These are phyloP conservation scores for Chaetomiaceae sp. DNA, from an alignment of 2,329 filamentous ascomycete genomes.

Conservation along the genomic window DNA sequence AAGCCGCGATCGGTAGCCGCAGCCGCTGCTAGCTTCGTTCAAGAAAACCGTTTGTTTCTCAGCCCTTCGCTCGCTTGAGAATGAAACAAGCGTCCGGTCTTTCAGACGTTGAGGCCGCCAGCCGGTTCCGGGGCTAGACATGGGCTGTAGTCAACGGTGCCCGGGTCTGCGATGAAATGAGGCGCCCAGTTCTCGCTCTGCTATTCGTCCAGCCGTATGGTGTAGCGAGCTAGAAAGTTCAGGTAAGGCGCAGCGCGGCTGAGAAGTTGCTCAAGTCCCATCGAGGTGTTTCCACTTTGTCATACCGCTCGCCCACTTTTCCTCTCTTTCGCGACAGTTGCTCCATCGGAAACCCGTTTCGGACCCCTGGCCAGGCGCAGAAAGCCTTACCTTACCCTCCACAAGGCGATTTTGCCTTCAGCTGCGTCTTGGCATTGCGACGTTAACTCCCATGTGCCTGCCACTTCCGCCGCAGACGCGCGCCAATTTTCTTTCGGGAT, in stretches of 20 bases:
- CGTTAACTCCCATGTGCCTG: neutral
- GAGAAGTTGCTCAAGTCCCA: conserved; percentile 11
- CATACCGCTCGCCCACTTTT: conserved; percentile 3
- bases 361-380: neutral
- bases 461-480: conserved; percentile 14
- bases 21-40: conserved; percentile 15
- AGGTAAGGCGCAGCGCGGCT: conserved; percentile 26
- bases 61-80: neutral
- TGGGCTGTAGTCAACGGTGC: conserved; percentile 4
- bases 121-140: conserved; percentile 7
- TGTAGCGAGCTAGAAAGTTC: conserved; percentile 19
- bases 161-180: conserved; percentile 10
- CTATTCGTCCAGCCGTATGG: conserved; percentile 15
- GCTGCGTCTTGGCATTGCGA: conserved; percentile 18
- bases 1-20: conserved; percentile 9
- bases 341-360: conserved; percentile 15
- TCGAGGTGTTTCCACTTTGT: conserved; percentile 5
- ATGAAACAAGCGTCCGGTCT: neutral
- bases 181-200: conserved; percentile 4
- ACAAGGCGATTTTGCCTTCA: conserved; percentile 17
- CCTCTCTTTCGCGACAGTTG: conserved; percentile 10
- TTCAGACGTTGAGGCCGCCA: conserved; percentile 19
- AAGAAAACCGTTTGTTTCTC: neutral
- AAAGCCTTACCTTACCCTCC: conserved; percentile 20
- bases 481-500: no score